Evolutionary conservation across 2,329 filamentous ascomycete species (phyloP), one percentile per base, ranked within the genome.

Genomic region (Xylaria sp.): DNA sequence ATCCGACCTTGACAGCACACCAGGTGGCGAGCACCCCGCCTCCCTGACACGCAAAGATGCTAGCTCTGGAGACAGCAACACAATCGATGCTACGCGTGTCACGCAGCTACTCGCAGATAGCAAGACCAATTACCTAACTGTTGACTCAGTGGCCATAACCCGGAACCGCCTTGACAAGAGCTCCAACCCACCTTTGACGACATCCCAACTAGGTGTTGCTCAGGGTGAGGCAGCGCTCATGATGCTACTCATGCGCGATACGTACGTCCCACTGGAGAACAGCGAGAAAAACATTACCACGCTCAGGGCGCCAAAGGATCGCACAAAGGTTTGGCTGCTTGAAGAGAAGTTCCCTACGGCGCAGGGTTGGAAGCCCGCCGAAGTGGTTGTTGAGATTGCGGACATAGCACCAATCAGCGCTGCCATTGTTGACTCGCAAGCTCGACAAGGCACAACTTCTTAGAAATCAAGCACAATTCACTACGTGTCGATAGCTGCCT

Each of bases 11-110:
- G 60, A 71, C 55, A 69, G 63, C 50, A 53, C 55, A 0, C 50
- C 62, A 12, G 70, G 59, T 1, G 66, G 69, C 59, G 70, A 73
- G 53, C 71, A 73, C 53, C 67, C 65, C 1, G 72, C 69, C 29
- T 72, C 70, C 16, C 57, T 73, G n/a, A 72, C 72, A 6, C 70
- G 71, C 35, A 55, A 65, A 48, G 72, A 73, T 35, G 51, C 65
- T 18, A 54, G 60, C 53, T 50, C 67, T n/a, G 69, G 66, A 21
- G 63, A 74, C 60, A 69, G 63, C 58, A 65, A 66, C 50, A 64
- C 35, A n/a, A 61, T 73, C 27, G 58, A 70, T 53, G n/a, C 60
- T 1, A 37, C 59, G 27, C 72, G 71, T 58, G 58, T 74, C 8
- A 2, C 54, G n/a, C 70, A 68, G 27, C 59, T 73, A 1, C 65